These are phyloP conservation scores for Borealophlyctis nickersoniae DNA, from an alignment of 192 early-diverging fungal genomes.

Conservation along the genomic window DNA sequence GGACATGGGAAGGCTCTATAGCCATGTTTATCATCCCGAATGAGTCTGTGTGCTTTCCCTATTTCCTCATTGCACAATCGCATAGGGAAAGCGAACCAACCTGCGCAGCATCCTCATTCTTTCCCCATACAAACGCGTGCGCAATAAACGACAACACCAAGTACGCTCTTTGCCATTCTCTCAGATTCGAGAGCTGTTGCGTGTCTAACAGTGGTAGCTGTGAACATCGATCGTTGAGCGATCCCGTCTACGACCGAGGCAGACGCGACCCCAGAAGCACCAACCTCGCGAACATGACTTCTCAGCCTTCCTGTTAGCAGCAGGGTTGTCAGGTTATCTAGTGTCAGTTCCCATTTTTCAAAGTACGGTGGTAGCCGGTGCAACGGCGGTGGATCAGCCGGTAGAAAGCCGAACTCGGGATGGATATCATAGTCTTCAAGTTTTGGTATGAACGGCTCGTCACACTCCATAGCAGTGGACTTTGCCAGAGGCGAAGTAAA, in stretches of 20 bases:
- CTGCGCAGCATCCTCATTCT: conserved; percentile 72
- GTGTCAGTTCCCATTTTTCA: conserved; percentile 81
- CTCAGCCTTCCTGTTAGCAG: conserved; percentile 46
- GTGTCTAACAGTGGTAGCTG: conserved; percentile 77
- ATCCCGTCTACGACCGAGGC: neutral
- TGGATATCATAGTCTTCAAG: conserved; percentile 61
- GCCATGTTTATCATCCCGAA: neutral
- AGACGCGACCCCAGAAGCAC: conserved; percentile 1
- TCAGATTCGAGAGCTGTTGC: conserved; percentile 49
- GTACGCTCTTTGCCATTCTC: conserved; percentile 85
- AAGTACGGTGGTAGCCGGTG: conserved; percentile 72
- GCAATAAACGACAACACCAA: conserved; percentile 82
- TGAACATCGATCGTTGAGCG: neutral
- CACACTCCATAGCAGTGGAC: too few relatives aligned
- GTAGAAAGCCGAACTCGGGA: conserved; percentile 83
- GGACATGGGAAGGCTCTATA: conserved; percentile 65
- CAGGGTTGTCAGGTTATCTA: conserved; percentile 74
- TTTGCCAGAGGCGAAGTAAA: too few relatives aligned
- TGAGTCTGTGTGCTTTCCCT: conserved; percentile 4
- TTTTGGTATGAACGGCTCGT: conserved; percentile 25
- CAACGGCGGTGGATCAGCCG: conserved; percentile 67
- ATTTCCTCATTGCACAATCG: conserved; percentile 6
- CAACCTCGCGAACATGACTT: conserved; percentile 23
- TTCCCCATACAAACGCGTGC: conserved; percentile 91
- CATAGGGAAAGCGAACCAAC: conserved; percentile 9